A percentile compares a stretch with the other conserved stretches of the same genome.
phyloP scores from a whole-genome alignment of 129 eudicot genomes.

The Heracleum sosnowskyi region DNA sequence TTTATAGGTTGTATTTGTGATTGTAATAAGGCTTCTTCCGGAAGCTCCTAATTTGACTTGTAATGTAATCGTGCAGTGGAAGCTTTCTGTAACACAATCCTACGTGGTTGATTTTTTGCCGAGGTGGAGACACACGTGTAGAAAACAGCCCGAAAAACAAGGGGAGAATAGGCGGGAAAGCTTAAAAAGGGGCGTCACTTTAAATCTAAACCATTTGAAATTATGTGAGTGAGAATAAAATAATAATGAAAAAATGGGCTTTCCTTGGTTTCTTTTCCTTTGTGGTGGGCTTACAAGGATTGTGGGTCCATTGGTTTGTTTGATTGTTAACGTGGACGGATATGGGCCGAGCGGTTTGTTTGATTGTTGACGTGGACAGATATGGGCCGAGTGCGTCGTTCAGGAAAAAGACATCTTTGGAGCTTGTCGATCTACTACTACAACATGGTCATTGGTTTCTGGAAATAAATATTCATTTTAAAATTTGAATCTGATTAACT shows the following conservation, averaged over 20 bases:
- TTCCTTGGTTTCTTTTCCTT: slow-evolving; percentile 14
- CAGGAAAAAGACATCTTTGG: neutral
- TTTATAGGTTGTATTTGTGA: neutral
- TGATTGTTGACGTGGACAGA: neutral
- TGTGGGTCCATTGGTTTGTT: neutral
- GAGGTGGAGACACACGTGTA: slow-evolving; percentile 27
- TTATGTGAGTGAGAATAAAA: neutral
- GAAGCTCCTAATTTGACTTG: slow-evolving; percentile 29
- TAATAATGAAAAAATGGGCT: neutral
- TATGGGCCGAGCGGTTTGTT: slow-evolving; percentile 1
- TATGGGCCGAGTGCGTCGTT: slow-evolving; percentile 12
- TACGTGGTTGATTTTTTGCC: slow-evolving; percentile 30
- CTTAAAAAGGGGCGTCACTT: neutral
- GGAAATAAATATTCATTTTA: no score
- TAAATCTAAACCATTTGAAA: neutral
- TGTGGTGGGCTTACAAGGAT: neutral
- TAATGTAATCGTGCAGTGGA: slow-evolving; percentile 15
- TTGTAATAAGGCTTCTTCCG: slow-evolving; percentile 22
- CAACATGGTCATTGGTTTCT: no score
- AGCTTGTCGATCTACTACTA: no score
- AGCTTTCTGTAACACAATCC: slow-evolving; percentile 7
- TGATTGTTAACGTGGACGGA: neutral
- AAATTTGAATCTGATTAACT: no score
- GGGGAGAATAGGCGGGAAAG: slow-evolving; percentile 3
- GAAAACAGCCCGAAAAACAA: neutral